Base-by-base conservation (phyloP, 1,284 basidiomycete genomes). In the Blastosporella zonata region DNA sequence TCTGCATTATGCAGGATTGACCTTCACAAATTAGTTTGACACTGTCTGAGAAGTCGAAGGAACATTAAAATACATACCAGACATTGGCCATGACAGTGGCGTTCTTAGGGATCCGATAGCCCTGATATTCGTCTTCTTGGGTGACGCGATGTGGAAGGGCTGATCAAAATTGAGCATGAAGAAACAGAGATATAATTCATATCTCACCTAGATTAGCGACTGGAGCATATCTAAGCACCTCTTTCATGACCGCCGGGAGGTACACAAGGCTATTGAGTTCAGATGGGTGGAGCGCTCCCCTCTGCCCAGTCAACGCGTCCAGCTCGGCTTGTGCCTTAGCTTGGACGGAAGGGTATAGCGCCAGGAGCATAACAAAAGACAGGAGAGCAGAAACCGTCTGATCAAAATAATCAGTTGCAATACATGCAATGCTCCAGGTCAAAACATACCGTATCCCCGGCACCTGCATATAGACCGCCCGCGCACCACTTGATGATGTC, bases 181-280 rank as follows among this genome's bases (percentile, higher is more conserved):
- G n/a, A 25, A 41, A 12, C 7, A 9, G 13, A 12, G 8, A 21
- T 6, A 12, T 10, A 38, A 12, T 25, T 25, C 4, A 29, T 13
- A 12, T 57, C 65, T 57, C 39, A 75, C 77, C 74, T 12, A 78
- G 49, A 42, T 77, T 75, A 17, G 61, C 63, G 7, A 73, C 67
- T 8, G 78, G 75, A 15, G 74, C 68, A 66, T 71, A 83, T 18
- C 81, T 65, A 15, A 79, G 53, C 1, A 75, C 68, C 56, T 84
- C 82, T 53, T 74, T 75, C 45, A 80, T 53, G 5, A 79, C 55
- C 0, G 78, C 78, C n/a, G 66, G 59, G 1, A 82, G 59, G 55
- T 78, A 82, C 1, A 62, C 65, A n/a, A 82, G 56, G 15, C 58
- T 60, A 3, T 55, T 48, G 13, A 74, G 57, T 28, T 79, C 71